phyloP scores from a whole-genome alignment of 208 protist species.

The Crithidia sp. region DNA sequence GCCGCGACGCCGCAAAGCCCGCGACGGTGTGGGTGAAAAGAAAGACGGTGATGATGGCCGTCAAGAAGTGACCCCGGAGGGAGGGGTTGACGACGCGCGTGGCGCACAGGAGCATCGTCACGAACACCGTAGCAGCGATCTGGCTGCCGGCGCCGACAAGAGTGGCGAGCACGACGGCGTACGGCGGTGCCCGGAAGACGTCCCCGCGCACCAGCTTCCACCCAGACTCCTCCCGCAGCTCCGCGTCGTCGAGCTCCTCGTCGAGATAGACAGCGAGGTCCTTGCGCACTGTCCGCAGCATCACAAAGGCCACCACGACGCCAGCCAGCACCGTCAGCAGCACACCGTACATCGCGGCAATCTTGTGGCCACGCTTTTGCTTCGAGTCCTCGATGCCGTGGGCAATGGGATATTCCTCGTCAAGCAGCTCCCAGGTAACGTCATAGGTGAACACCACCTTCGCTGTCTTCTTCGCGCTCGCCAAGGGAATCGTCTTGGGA shows the following conservation, averaged over 20 bases:
- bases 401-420: constrained; percentile 2
- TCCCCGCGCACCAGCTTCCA: constrained; percentile 98
- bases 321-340: constrained; percentile 23
- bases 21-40: constrained; percentile 67
- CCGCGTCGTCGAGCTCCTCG: constrained; percentile 37
- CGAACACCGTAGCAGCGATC: constrained; percentile 69
- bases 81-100: constrained; percentile 91
- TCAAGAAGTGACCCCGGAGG: constrained; percentile 92
- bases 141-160: constrained; percentile 93
- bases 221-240: constrained; percentile 34
- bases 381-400: constrained; percentile 1
- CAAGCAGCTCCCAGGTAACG: constrained; percentile 28
- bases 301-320: constrained; percentile 32
- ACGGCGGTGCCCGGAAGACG: constrained; percentile 93
- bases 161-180: constrained; percentile 77
- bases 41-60: constrained; percentile 72
- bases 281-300: constrained; percentile 39
- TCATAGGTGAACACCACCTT: constrained; percentile 33
- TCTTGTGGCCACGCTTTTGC: constrained; percentile 27
- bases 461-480: neutral
- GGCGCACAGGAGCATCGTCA: constrained; percentile 65
- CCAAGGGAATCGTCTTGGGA: neutral
- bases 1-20: constrained; percentile 88
- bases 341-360: constrained; percentile 26
- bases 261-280: constrained; percentile 36